Evolutionary conservation across 768 basidiomycete species (phyloP).

Genomic region (Leccinum subtestaceum): DNA sequence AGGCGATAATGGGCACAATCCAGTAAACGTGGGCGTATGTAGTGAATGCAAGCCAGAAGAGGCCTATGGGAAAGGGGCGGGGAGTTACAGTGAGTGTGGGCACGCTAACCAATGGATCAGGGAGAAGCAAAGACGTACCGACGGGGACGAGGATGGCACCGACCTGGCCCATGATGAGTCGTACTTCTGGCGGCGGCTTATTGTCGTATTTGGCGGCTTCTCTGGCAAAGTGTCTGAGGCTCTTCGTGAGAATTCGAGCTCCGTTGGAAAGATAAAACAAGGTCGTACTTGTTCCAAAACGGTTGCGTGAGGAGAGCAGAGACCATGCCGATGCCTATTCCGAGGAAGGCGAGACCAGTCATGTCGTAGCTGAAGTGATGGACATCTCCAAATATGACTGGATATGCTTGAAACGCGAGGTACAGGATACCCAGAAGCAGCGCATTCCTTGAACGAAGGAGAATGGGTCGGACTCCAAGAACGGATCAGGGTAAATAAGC

Average conservation of each 20-base stretch:
- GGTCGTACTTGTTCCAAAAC: constrained; percentile 41
- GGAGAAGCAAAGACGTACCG: constrained; percentile 33
- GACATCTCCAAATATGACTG: constrained; percentile 46
- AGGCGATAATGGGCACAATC: constrained; percentile 46
- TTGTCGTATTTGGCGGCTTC: constrained; percentile 40
- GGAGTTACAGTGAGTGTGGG: neutral
- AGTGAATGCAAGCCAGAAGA: constrained; percentile 58
- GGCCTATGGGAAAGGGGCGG: constrained; percentile 21
- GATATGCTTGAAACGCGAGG: constrained; percentile 55
- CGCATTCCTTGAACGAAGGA: constrained; percentile 32
- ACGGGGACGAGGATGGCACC: constrained; percentile 68
- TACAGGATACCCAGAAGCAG: constrained; percentile 44
- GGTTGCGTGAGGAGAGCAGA: constrained; percentile 37
- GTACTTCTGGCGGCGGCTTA: constrained; percentile 60
- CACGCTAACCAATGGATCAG: neutral
- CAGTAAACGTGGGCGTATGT: constrained; percentile 46
- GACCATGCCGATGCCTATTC: constrained; percentile 49
- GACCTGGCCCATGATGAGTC: constrained; percentile 62
- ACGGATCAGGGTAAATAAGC: neutral
- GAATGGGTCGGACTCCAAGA: neutral
- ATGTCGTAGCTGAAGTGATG: constrained; percentile 54
- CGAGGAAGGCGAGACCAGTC: constrained; percentile 48
- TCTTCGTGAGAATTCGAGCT: neutral
- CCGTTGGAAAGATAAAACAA: neutral
- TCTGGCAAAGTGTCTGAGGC: constrained; percentile 35